Conservation (phyloP, 2,329 filamentous ascomycete genomes). For the Epichloe sylvatica region DNA sequence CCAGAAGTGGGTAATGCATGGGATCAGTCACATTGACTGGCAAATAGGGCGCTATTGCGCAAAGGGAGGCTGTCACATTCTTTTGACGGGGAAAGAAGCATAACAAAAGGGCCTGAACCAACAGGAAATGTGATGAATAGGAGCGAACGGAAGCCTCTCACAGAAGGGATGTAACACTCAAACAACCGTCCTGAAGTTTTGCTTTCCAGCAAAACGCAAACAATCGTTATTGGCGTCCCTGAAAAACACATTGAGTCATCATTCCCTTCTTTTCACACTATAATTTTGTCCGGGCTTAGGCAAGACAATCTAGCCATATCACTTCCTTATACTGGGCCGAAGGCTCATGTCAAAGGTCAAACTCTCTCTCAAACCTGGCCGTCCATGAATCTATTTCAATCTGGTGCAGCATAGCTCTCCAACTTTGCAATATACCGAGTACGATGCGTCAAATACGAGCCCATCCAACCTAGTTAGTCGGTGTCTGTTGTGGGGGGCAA, state of each 20-base stretch:
- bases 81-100: background rate
- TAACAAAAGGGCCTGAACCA: background rate
- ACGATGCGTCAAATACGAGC: background rate
- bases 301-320: background rate
- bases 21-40: slow-evolving; percentile 2
- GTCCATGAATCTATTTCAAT: background rate
- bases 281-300: too few relatives aligned
- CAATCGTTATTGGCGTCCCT: background rate
- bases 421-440: background rate
- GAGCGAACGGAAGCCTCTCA: background rate
- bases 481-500: background rate
- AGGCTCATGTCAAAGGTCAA: background rate
- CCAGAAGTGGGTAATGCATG: background rate
- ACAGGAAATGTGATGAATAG: background rate
- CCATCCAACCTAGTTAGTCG: background rate
- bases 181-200: background rate
- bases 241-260: too few relatives aligned
- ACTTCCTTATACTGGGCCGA: background rate
- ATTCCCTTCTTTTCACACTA: too few relatives aligned
- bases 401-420: background rate
- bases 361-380: background rate
- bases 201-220: background rate
- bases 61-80: background rate
- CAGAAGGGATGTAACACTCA: background rate
- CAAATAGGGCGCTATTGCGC: background rate